phyloP scores from a whole-genome alignment of 305 asterid species.

The Fraxinus greggii region DNA sequence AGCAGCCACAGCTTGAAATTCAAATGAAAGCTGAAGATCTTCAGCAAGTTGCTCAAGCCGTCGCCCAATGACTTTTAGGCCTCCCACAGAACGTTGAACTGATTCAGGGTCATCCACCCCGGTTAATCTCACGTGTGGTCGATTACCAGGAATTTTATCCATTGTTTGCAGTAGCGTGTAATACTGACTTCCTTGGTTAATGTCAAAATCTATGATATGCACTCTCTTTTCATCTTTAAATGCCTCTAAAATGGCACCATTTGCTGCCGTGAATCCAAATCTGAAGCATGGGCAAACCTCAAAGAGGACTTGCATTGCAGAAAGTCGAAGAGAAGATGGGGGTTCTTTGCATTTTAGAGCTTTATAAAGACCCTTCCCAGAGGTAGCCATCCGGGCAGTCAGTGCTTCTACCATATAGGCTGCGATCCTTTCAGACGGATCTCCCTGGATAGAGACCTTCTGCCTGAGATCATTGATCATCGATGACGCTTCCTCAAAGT shows the following conservation, averaged over 20 bases:
- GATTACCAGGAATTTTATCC: constrained; percentile 46
- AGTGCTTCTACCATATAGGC: constrained; percentile 97
- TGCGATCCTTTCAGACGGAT: constrained; percentile 75
- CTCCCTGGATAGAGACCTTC: constrained; percentile 80
- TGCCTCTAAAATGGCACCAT: constrained; percentile 78
- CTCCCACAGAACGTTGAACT: constrained; percentile 73
- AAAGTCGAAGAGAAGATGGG: constrained; percentile 68
- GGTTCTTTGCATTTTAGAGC: constrained; percentile 87
- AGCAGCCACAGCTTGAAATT: constrained; percentile 64
- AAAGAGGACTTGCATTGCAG: constrained; percentile 96
- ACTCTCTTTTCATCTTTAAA: constrained; percentile 57
- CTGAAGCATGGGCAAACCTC: constrained; percentile 92
- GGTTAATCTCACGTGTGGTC: constrained; percentile 63
- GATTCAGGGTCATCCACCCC: constrained; percentile 95
- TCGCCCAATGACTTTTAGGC: constrained; percentile 55
- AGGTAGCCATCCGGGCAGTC: constrained; percentile 76
- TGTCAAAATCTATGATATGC: constrained; percentile 80
- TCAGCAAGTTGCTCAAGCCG: constrained; percentile 64
- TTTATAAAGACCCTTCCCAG: constrained; percentile 87
- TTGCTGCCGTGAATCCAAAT: constrained; percentile 89
- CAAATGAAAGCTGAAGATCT: constrained; percentile 60
- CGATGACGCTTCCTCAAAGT: constrained; percentile 45
- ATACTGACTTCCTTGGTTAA: constrained; percentile 95
- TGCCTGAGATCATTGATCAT: constrained; percentile 65
- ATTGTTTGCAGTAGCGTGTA: constrained; percentile 78